Percentiles rank a stretch among this genome's conserved stretches.
phyloP scores from a whole-genome alignment of 2,329 filamentous ascomycete genomes.

The Orbilia brochopaga region DNA sequence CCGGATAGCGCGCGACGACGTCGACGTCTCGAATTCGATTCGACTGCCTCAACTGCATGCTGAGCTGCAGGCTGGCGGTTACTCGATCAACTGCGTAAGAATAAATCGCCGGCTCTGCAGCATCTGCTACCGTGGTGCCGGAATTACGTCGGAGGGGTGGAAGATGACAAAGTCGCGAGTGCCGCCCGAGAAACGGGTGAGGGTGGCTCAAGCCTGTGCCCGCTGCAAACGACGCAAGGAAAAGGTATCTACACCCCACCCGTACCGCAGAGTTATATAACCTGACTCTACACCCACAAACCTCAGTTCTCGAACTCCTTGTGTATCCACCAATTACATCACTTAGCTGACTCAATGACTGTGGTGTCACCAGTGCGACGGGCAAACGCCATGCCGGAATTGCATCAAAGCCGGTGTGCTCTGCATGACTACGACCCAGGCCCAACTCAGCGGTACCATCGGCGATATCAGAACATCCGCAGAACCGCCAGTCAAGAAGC shows the following conservation, averaged over 20 bases:
- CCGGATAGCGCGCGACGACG: no score
- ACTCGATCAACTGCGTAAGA: background rate
- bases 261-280: background rate
- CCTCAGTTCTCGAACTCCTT: conserved; percentile 2
- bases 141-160: no score
- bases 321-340: background rate
- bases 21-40: no score
- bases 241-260: conserved; percentile 38
- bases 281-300: conserved; percentile 5
- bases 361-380: conserved; percentile 21
- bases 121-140: no score
- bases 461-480: conserved; percentile 32
- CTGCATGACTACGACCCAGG: conserved; percentile 46
- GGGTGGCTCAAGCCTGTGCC: conserved; percentile 44
- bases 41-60: no score
- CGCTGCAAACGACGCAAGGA: conserved; percentile 48
- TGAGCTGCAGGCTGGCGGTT: background rate
- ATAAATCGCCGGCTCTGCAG: background rate
- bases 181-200: conserved; percentile 40
- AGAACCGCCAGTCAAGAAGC: conserved; percentile 36
- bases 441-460: conserved; percentile 34
- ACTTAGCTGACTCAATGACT: background rate
- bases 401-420: conserved; percentile 43
- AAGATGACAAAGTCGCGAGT: conserved; percentile 45
- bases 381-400: conserved; percentile 43